Evolutionary conservation across 345 rosid species (phyloP).

Genomic region (Cardiospermum halicacabum): DNA sequence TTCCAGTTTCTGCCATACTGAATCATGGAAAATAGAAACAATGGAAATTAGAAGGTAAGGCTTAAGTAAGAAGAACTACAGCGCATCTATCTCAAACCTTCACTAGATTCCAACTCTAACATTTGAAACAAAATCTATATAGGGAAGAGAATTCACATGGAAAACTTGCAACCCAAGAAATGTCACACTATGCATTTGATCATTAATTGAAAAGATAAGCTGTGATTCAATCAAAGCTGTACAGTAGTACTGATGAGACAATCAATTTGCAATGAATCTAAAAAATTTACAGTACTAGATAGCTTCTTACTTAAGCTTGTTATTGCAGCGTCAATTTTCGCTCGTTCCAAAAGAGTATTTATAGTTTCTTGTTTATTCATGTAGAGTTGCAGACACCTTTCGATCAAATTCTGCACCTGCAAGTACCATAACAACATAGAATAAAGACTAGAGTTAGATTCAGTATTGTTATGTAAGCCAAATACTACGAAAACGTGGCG

Average conservation of each 20-base stretch:
- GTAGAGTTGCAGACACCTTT: conserved; percentile 50
- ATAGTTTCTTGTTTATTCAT: conserved; percentile 52
- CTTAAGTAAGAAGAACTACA: not conserved
- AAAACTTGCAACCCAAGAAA: not conserved
- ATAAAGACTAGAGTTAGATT: not conserved
- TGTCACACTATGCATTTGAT: not conserved
- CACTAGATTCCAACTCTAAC: not conserved
- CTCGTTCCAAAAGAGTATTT: conserved; percentile 31
- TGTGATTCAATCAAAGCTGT: not conserved
- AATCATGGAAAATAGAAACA: conserved; percentile 10
- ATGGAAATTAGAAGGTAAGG: not conserved
- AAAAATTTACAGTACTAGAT: not conserved
- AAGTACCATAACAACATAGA: not conserved
- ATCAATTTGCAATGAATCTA: not conserved
- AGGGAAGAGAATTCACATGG: not conserved
- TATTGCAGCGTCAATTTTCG: conserved; percentile 38
- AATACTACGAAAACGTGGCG: not conserved
- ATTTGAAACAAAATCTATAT: not conserved
- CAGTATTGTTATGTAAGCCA: not conserved
- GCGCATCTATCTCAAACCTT: not conserved
- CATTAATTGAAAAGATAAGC: not conserved
- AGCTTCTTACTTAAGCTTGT: conserved; percentile 36
- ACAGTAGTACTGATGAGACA: not conserved
- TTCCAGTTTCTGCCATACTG: conserved; percentile 31
- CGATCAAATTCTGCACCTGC: conserved; percentile 56